Conservation (phyloP, 2,329 filamentous ascomycete genomes). For the Clonostachys rosea region DNA sequence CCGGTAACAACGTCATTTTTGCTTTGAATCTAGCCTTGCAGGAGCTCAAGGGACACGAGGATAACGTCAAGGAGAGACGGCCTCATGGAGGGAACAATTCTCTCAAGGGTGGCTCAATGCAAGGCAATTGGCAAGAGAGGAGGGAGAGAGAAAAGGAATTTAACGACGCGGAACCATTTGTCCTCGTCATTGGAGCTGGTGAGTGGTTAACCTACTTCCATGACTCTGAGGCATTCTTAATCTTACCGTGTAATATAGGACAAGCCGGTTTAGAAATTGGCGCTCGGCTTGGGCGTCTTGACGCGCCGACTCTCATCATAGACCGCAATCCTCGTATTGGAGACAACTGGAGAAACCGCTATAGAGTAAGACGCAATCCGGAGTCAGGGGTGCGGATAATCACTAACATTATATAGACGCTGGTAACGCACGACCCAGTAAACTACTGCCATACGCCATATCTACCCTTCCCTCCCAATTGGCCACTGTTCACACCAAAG, state of each 20-base stretch:
- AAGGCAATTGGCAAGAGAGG: conserved; percentile 15
- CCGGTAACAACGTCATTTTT: conserved; percentile 13
- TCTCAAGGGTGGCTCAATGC: conserved; percentile 13
- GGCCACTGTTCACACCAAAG: conserved; percentile 27
- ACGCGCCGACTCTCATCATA: conserved; percentile 27
- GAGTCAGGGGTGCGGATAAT: too few relatives aligned
- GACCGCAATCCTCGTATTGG: conserved; percentile 38
- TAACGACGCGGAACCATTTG: conserved; percentile 23
- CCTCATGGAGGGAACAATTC: conserved; percentile 14
- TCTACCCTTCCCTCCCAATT: conserved; percentile 13
- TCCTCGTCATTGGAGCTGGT: conserved; percentile 28
- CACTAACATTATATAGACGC: conserved; percentile 10
- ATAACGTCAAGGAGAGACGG: conserved; percentile 1
- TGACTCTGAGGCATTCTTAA: too few relatives aligned
- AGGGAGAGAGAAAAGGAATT: conserved; percentile 11
- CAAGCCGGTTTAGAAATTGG: conserved; percentile 33
- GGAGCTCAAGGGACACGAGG: conserved; percentile 10
- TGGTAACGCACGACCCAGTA: conserved; percentile 11
- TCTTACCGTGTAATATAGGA: conserved; percentile 14
- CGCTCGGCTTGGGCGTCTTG: conserved; percentile 17
- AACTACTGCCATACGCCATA: conserved; percentile 12
- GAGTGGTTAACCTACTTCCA: not conserved
- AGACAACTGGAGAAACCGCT: conserved; percentile 45
- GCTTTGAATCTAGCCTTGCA: conserved; percentile 15
- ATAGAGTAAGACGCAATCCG: conserved; percentile 15